phyloP scores from a whole-genome alignment of 208 protist genomes.

The Wallacemonas sp. region DNA sequence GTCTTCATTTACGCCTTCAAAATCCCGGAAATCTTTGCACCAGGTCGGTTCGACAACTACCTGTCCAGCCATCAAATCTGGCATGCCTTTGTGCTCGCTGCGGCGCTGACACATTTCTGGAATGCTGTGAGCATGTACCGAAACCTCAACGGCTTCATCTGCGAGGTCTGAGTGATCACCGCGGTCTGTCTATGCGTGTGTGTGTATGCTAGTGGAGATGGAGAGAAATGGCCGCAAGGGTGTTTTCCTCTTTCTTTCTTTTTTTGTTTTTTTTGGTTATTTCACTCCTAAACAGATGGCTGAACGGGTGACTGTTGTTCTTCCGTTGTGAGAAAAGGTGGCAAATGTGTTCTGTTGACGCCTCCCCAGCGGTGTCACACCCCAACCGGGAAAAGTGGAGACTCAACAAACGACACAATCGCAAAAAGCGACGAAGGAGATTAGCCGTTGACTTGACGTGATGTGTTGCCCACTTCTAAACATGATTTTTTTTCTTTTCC shows the following conservation, averaged over 20 bases:
- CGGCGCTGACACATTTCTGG: conserved; percentile 70
- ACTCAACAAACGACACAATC: too few relatives aligned
- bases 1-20: conserved; percentile 81
- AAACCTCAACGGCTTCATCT: conserved; percentile 36
- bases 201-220: too few relatives aligned
- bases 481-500: neutral
- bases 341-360: too few relatives aligned
- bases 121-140: conserved; percentile 69
- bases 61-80: conserved; percentile 78
- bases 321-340: too few relatives aligned
- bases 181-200: too few relatives aligned
- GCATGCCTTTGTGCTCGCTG: conserved; percentile 80
- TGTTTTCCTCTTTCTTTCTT: neutral
- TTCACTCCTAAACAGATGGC: too few relatives aligned
- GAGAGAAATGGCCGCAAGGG: neutral
- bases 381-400: too few relatives aligned
- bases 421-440: too few relatives aligned
- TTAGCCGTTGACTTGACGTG: neutral
- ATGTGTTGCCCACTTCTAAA: neutral
- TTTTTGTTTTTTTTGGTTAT: neutral
- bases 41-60: conserved; percentile 72
- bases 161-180: too few relatives aligned
- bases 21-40: conserved; percentile 67
- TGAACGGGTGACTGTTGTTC: too few relatives aligned
- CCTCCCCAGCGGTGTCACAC: too few relatives aligned